These are phyloP conservation scores for Blumeriella jaapii DNA, from an alignment of 2,329 filamentous ascomycete species.

Conservation along the genomic window DNA sequence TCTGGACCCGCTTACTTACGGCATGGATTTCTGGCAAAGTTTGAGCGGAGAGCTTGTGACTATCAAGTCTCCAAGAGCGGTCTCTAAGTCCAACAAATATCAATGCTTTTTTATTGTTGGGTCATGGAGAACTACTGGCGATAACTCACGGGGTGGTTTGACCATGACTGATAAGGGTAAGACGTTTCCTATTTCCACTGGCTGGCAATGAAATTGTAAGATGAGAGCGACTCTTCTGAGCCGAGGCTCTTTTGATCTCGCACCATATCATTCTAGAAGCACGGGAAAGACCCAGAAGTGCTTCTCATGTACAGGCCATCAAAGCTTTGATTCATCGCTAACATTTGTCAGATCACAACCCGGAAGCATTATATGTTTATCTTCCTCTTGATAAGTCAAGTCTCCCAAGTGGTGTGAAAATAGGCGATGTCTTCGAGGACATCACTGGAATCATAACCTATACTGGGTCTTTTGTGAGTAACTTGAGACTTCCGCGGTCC, in stretches of 20 bases:
- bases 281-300: no score
- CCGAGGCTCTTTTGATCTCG: no score
- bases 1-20: conserved; percentile 49
- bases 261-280: no score
- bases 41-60: conserved; percentile 57
- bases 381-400: conserved; percentile 51
- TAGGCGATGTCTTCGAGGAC: conserved; percentile 53
- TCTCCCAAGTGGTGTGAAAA: conserved; percentile 46
- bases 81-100: conserved; percentile 50
- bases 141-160: conserved; percentile 51
- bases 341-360: no score
- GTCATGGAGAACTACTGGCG: conserved; percentile 49
- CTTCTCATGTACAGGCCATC: no score
- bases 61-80: conserved; percentile 41
- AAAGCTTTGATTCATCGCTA: no score
- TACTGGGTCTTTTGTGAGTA: no score
- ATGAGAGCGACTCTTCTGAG: not conserved
- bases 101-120: conserved; percentile 61
- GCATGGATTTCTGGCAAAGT: conserved; percentile 65
- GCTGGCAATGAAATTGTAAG: not conserved
- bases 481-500: no score
- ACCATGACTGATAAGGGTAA: conserved; percentile 46
- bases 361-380: conserved; percentile 56
- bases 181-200: conserved; percentile 3
- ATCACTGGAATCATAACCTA: conserved; percentile 59